Conservation (phyloP, 2,329 filamentous ascomycete species). For the Trichophyton schoenleinii region DNA sequence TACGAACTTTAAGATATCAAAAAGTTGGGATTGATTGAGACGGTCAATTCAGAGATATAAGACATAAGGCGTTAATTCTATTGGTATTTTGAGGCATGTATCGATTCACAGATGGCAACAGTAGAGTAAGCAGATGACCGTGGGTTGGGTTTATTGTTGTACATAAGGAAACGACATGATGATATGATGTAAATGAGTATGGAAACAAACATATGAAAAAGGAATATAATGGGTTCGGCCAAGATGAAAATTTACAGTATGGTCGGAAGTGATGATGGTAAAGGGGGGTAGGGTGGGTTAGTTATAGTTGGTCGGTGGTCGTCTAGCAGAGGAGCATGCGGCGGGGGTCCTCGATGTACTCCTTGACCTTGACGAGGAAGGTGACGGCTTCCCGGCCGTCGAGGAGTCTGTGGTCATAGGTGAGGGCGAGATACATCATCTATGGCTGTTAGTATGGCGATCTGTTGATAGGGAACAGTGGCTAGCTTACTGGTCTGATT, state of each 20-base stretch:
- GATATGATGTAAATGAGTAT: not conserved
- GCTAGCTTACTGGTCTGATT: constrained; percentile 55
- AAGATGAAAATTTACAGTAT: constrained; percentile 1
- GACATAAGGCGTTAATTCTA: not conserved
- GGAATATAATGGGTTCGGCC: not conserved
- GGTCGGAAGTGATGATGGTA: not conserved
- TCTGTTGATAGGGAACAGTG: not conserved
- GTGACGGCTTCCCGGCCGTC: constrained; percentile 93
- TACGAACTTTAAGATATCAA: not conserved
- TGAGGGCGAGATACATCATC: constrained; percentile 98
- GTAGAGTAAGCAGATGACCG: not conserved
- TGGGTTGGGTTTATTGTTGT: not conserved
- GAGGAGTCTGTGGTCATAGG: constrained; percentile 91
- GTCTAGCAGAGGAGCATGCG: constrained; percentile 61
- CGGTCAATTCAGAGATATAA: not conserved
- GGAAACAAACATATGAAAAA: not conserved
- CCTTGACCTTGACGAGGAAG: constrained; percentile 94
- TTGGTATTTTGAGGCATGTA: not conserved
- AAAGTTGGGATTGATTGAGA: too few relatives aligned
- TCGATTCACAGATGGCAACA: not conserved
- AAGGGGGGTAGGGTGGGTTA: not conserved
- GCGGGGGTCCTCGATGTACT: constrained; percentile 89
- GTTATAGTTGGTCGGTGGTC: not conserved
- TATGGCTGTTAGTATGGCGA: constrained; percentile 16
- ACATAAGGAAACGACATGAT: not conserved